Evolutionary conservation across 2,329 filamentous ascomycete genomes (phyloP).

Genomic region (Stenocarpella maydis): DNA sequence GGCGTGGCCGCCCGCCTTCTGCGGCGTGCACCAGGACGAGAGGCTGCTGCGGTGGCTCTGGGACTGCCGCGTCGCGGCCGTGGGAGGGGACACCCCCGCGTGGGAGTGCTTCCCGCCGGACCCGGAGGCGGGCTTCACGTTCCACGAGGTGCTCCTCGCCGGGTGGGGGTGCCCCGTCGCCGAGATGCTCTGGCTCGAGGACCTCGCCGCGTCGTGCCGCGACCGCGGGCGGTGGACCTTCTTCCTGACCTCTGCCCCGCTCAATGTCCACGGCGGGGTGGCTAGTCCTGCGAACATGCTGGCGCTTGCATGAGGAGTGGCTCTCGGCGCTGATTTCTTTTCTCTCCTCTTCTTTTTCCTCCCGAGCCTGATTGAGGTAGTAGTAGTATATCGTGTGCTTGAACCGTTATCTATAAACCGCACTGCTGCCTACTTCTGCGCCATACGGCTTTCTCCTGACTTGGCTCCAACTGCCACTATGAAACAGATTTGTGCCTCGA

Average conservation of each 20-base stretch:
- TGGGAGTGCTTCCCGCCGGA: constrained; percentile 68
- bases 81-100: constrained; percentile 67
- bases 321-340: neutral
- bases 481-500: too few relatives aligned
- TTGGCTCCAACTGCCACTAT: neutral
- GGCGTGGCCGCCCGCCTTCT: constrained; percentile 17
- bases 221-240: constrained; percentile 44
- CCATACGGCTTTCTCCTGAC: neutral
- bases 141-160: constrained; percentile 44
- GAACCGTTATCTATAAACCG: neutral
- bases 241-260: constrained; percentile 41
- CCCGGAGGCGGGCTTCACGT: neutral
- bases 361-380: too few relatives aligned
- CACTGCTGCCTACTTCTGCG: neutral
- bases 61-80: constrained; percentile 72
- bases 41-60: constrained; percentile 64
- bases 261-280: constrained; percentile 16
- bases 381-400: too few relatives aligned
- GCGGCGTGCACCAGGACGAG: constrained; percentile 6
- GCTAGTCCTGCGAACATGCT: constrained; percentile 26
- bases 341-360: too few relatives aligned
- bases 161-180: constrained; percentile 45
- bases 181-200: constrained; percentile 45
- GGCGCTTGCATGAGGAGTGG: neutral
- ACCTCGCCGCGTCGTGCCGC: constrained; percentile 41